These are phyloP conservation scores for Penicillium verhagenii DNA, from an alignment of 495 filamentous ascomycete genomes.

Conservation along the genomic window DNA sequence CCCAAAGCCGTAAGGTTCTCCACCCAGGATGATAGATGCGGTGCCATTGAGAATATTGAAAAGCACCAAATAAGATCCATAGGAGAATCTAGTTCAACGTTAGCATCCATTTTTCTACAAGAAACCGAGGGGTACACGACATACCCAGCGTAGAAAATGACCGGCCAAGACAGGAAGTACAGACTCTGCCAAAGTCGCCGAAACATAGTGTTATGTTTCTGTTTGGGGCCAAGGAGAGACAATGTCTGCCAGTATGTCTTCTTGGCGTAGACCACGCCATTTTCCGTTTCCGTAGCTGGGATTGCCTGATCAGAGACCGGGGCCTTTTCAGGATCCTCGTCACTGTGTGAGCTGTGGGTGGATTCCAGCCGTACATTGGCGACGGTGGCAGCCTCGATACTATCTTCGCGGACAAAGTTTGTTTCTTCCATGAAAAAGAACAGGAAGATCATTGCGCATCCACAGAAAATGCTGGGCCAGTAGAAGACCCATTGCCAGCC, in stretches of 20 bases:
- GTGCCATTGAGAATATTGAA: slow-evolving; percentile 70
- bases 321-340: slow-evolving; percentile 24
- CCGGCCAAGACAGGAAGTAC: slow-evolving; percentile 55
- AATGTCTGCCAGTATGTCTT: slow-evolving; percentile 55
- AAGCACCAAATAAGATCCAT: slow-evolving; percentile 61
- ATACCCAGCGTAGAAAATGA: slow-evolving; percentile 62
- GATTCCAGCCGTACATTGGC: slow-evolving; percentile 10
- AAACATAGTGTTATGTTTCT: slow-evolving; percentile 53
- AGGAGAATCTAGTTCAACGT: slow-evolving; percentile 47
- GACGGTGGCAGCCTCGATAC: slow-evolving; percentile 2
- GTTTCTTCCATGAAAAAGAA: slow-evolving; percentile 74
- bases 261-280: slow-evolving; percentile 29
- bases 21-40: slow-evolving; percentile 57
- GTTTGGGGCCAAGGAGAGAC: slow-evolving; percentile 44
- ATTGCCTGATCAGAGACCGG: slow-evolving; percentile 7
- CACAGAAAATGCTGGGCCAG: slow-evolving; percentile 63
- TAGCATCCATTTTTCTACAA: neutral
- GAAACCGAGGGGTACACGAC: neutral
- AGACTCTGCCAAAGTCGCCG: slow-evolving; percentile 37
- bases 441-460: slow-evolving; percentile 52
- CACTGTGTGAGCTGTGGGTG: slow-evolving; percentile 12
- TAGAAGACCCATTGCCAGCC: slow-evolving; percentile 66
- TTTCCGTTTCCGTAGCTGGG: slow-evolving; percentile 20
- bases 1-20: slow-evolving; percentile 55
- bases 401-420: slow-evolving; percentile 50